Base-by-base conservation (phyloP, 148 eudicot species). In the Rhododendron mucronatum region DNA sequence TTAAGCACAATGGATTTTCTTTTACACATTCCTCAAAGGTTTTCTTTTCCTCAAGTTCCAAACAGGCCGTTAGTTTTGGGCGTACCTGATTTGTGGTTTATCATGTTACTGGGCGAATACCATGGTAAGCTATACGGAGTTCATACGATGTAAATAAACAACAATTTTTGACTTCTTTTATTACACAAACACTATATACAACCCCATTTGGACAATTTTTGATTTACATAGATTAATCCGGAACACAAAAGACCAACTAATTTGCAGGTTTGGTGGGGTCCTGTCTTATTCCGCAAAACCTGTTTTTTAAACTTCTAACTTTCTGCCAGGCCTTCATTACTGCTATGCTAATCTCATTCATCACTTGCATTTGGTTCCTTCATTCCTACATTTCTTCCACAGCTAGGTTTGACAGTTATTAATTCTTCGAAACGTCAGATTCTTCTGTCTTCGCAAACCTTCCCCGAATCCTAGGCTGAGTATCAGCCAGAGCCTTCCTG, bases 401-500 rank as follows among this genome's bases (percentile, higher is more conserved):
- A 59, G n/a, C 6, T 69, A 77, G 83, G 76, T 71, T 61, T 82
- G 18, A 79, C 45, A 81, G 65, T 87, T 63, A 88, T 51, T 84
- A 87, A 92, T 93, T 95, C 94, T 87, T 95, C 80, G 83, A 85
- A 81, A 83, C 13, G 71, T 92, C 95, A 6, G 91, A 55, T 67
- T 92, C 95, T 77, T 92, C 96, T 0, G 94, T 95, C 91, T 90
- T 95, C 0, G 99, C 99, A 90, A 96, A 96, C 90, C 99, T 90
- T 88, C 98, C 99, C 3, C 98, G 96, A 61, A 96, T 89, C 91
- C 99, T 94, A 21, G 99, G 99, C 87, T 95, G 98, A 89, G 93
- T 96, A 87, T 96, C 99, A 15, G 99, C 99, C 69, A 96, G 91
- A 63, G 97, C 97, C 92, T 96, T 96, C 92, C 99, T 94, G 95